phyloP scores from a whole-genome alignment of 768 basidiomycete species.

The Calocera cornea region DNA sequence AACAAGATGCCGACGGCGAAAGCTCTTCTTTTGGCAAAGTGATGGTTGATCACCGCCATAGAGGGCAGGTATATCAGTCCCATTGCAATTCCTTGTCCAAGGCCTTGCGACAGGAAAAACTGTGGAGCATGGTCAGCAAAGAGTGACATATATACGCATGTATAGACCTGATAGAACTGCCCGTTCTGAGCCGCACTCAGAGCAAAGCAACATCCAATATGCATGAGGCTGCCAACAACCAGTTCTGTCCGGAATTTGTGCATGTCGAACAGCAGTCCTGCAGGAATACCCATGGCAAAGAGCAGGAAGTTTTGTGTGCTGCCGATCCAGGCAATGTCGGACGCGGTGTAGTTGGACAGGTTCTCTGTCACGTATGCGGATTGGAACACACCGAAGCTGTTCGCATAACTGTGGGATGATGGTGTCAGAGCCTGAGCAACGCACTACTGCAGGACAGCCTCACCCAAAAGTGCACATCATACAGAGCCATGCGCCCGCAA shows the following conservation, averaged over 20 bases:
- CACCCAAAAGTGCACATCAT: constrained; percentile 11
- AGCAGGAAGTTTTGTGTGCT: constrained; percentile 24
- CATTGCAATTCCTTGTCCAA: constrained; percentile 35
- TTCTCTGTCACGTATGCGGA: constrained; percentile 14
- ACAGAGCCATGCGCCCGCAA: constrained; percentile 9
- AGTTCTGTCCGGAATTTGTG: constrained; percentile 20
- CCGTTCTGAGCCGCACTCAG: constrained; percentile 15
- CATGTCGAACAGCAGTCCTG: constrained; percentile 24
- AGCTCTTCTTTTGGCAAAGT: constrained; percentile 31
- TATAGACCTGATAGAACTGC: constrained; percentile 27
- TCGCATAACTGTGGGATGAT: constrained; percentile 9
- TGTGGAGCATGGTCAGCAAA: not conserved
- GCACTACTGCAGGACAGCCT: constrained; percentile 8
- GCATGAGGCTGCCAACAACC: constrained; percentile 14
- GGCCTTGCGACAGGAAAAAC: constrained; percentile 11
- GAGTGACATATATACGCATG: constrained; percentile 21
- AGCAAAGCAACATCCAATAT: constrained; percentile 15
- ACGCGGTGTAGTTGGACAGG: constrained; percentile 18
- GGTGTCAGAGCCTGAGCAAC: not conserved
- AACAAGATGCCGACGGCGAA: constrained; percentile 33
- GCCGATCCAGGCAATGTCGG: constrained; percentile 26
- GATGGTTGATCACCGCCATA: constrained; percentile 33
- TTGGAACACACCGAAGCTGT: constrained; percentile 20
- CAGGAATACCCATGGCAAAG: constrained; percentile 20
- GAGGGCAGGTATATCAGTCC: constrained; percentile 41